phyloP scores from a whole-genome alignment of 1,284 basidiomycete genomes.

The Malassezia cuniculi region DNA sequence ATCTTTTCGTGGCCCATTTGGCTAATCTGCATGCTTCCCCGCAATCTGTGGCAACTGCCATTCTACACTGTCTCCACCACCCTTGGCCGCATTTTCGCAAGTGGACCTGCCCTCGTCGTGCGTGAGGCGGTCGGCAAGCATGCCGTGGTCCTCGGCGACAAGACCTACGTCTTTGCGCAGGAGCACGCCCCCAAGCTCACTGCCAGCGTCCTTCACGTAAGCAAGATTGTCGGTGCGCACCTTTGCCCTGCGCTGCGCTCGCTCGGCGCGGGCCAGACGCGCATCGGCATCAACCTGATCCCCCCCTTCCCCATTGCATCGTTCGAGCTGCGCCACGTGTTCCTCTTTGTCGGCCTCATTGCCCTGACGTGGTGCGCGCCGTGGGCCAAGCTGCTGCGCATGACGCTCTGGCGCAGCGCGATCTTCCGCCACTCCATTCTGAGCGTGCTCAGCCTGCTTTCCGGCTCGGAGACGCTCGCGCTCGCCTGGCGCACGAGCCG shows the following conservation, averaged over 20 bases:
- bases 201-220: neutral
- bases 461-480: slow-evolving; percentile 15
- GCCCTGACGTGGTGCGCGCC: slow-evolving; percentile 42
- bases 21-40: slow-evolving; percentile 31
- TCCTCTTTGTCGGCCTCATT: slow-evolving; percentile 31
- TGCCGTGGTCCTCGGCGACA: slow-evolving; percentile 9
- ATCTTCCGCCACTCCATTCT: slow-evolving; percentile 24
- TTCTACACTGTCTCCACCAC: slow-evolving; percentile 2
- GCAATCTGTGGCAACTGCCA: slow-evolving; percentile 13
- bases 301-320: slow-evolving; percentile 40
- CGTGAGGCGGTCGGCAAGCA: no score
- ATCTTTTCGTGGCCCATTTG: slow-evolving; percentile 38
- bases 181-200: slow-evolving; percentile 1
- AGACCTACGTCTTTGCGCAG: neutral
- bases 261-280: neutral
- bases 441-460: slow-evolving; percentile 20
- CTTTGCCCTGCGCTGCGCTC: neutral
- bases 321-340: slow-evolving; percentile 29
- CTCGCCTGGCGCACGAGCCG: slow-evolving; percentile 16
- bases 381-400: slow-evolving; percentile 36
- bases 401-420: slow-evolving; percentile 39
- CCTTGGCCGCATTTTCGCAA: neutral
- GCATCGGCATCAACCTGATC: slow-evolving; percentile 13
- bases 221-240: neutral
- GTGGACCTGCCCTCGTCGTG: neutral